These are phyloP conservation scores for Candida bentonensis DNA, from an alignment of 805 yeast species.

Conservation along the genomic window DNA sequence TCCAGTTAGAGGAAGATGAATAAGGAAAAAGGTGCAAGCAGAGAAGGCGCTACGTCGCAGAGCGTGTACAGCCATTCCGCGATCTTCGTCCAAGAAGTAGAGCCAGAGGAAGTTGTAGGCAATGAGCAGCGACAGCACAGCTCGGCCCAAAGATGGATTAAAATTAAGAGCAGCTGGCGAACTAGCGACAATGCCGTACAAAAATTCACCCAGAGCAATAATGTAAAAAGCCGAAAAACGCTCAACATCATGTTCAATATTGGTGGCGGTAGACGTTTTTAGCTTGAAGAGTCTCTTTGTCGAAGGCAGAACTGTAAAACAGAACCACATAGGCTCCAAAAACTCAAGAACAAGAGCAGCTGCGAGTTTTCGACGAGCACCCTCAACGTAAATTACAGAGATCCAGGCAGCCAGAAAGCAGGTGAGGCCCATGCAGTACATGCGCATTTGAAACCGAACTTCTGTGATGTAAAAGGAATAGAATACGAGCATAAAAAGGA, in stretches of 20 bases:
- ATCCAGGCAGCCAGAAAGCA: slow-evolving; percentile 34
- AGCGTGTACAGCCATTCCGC: slow-evolving; percentile 37
- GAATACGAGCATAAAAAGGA: slow-evolving; percentile 21
- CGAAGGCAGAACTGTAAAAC: slow-evolving; percentile 33
- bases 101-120: slow-evolving; percentile 39
- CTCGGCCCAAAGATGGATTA: slow-evolving; percentile 31
- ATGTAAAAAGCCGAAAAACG: slow-evolving; percentile 42
- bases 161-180: slow-evolving; percentile 37
- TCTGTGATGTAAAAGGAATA: slow-evolving; percentile 32
- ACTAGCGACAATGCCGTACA: slow-evolving; percentile 37
- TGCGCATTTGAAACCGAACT: slow-evolving; percentile 34
- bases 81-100: slow-evolving; percentile 41
- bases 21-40: slow-evolving; percentile 32
- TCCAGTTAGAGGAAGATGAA: slow-evolving; percentile 39
- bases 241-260: slow-evolving; percentile 56
- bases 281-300: slow-evolving; percentile 29
- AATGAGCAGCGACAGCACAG: slow-evolving; percentile 31
- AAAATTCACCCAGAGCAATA: slow-evolving; percentile 53
- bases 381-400: slow-evolving; percentile 32
- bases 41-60: slow-evolving; percentile 32
- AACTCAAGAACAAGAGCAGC: slow-evolving; percentile 27
- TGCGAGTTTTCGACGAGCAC: slow-evolving; percentile 30
- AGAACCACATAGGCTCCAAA: slow-evolving; percentile 29
- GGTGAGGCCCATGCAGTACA: slow-evolving; percentile 23
- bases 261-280: slow-evolving; percentile 42